These are phyloP conservation scores for Beta vulgaris DNA, from an alignment of 148 eudicot species.

Conservation along the genomic window DNA sequence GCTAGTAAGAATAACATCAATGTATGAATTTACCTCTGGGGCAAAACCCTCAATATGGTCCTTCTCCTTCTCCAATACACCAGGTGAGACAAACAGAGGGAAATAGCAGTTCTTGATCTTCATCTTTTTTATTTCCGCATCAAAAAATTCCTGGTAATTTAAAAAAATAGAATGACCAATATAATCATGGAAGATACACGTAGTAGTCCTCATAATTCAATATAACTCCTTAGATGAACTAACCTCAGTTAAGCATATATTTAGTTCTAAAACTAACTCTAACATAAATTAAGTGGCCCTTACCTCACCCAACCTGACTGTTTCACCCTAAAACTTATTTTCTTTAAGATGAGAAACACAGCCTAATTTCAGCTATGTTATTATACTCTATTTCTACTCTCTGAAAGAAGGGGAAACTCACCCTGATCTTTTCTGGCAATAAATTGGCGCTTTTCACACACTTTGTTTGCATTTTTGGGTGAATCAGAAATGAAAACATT, in stretches of 20 bases:
- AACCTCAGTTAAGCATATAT: no score
- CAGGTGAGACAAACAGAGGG: slow-evolving; percentile 89
- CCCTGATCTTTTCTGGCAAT: neutral
- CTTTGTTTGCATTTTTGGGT: no score
- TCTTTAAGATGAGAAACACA: neutral
- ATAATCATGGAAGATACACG: neutral
- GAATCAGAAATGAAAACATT: no score
- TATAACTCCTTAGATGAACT: no score
- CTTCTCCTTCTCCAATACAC: slow-evolving; percentile 76
- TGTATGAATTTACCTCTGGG: slow-evolving; percentile 69
- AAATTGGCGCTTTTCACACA: no score
- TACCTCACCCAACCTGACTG: neutral
- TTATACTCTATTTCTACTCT: neutral
- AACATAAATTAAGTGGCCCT: neutral
- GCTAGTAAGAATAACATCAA: no score
- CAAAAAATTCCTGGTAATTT: slow-evolving; percentile 71
- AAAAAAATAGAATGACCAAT: neutral
- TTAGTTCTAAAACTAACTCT: no score
- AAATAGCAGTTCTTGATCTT: slow-evolving; percentile 85
- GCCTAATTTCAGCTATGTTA: neutral
- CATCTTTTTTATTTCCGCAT: slow-evolving; percentile 88
- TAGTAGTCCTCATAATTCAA: neutral
- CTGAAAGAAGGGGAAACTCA: neutral
- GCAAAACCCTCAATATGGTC: slow-evolving; percentile 99
- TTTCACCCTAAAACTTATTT: neutral